Percentiles rank a stretch among this genome's conserved stretches.
These are phyloP conservation scores for Moesziomyces aphidis DNA, from an alignment of 1,284 basidiomycete genomes.

Conservation along the genomic window DNA sequence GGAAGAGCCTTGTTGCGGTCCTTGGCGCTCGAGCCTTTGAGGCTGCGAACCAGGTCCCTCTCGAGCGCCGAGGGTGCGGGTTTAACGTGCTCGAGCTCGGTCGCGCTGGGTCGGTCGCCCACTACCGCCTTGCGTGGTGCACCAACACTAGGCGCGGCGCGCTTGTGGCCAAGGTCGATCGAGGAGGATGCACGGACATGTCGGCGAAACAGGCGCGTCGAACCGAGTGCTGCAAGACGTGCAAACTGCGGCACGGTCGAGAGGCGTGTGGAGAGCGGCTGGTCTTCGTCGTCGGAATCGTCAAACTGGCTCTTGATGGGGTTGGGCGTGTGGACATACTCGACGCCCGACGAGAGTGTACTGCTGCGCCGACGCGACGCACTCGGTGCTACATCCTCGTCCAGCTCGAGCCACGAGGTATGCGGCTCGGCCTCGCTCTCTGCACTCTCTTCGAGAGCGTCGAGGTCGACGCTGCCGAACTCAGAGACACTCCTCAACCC, in stretches of 20 bases:
- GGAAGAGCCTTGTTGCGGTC: constrained; percentile 13
- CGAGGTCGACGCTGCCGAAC: neutral
- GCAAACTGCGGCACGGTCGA: constrained; percentile 14
- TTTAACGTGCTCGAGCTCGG: constrained; percentile 5
- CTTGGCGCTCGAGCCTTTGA: constrained; percentile 12
- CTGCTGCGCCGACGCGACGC: neutral
- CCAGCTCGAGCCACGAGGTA: neutral
- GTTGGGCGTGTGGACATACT: constrained; percentile 1
- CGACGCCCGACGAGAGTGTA: neutral
- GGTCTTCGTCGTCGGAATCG: constrained; percentile 48
- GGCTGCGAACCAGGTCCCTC: constrained; percentile 18
- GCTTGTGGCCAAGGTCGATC: neutral
- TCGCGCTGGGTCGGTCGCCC: constrained; percentile 24
- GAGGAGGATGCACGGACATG: neutral
- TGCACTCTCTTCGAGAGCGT: neutral
- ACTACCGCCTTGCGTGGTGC: constrained; percentile 25
- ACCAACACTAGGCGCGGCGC: too few relatives aligned
- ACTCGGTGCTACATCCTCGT: neutral
- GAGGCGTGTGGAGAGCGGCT: constrained; percentile 3
- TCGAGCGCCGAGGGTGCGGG: constrained; percentile 4
- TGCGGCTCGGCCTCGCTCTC: too few relatives aligned
- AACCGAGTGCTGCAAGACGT: constrained; percentile 20
- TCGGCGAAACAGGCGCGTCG: too few relatives aligned
- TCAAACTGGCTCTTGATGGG: constrained; percentile 35
- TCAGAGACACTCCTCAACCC: neutral